Percentiles rank a stretch among this genome's conserved stretches.
These are phyloP conservation scores for Wickerhamomyces alni DNA, from an alignment of 805 yeast species.

Conservation along the genomic window DNA sequence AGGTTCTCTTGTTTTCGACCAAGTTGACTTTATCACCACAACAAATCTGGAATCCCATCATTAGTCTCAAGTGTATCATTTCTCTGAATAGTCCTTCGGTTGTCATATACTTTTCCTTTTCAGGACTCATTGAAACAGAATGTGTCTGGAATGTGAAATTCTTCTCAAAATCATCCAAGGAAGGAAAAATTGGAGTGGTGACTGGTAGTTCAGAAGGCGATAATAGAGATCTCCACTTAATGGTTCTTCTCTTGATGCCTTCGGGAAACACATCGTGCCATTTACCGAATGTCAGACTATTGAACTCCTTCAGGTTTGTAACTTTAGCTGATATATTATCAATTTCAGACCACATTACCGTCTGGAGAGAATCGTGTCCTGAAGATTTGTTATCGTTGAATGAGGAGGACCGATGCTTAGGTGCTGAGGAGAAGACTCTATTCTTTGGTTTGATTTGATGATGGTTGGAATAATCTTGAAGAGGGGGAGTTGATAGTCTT, in stretches of 20 bases:
- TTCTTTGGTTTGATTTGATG: slow-evolving; percentile 7
- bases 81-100: slow-evolving; percentile 68
- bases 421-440: slow-evolving; percentile 4
- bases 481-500: background rate
- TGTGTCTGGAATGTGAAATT: slow-evolving; percentile 82
- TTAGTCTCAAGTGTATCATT: slow-evolving; percentile 77
- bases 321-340: slow-evolving; percentile 73
- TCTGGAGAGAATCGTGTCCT: slow-evolving; percentile 17
- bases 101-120: slow-evolving; percentile 45
- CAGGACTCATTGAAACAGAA: slow-evolving; percentile 60
- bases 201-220: slow-evolving; percentile 92
- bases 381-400: no score
- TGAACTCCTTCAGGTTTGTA: slow-evolving; percentile 41
- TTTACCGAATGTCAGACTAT: slow-evolving; percentile 62
- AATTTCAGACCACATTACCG: slow-evolving; percentile 51
- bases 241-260: slow-evolving; percentile 54
- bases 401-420: background rate
- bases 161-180: slow-evolving; percentile 56
- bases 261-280: slow-evolving; percentile 91
- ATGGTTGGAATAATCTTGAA: background rate
- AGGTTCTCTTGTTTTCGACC: slow-evolving; percentile 56
- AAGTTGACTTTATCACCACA: slow-evolving; percentile 61
- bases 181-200: slow-evolving; percentile 73
- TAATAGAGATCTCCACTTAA: slow-evolving; percentile 90
- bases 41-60: slow-evolving; percentile 88